These are phyloP conservation scores for Metschnikowia matae DNA, from an alignment of 805 yeast species.

Conservation along the genomic window DNA sequence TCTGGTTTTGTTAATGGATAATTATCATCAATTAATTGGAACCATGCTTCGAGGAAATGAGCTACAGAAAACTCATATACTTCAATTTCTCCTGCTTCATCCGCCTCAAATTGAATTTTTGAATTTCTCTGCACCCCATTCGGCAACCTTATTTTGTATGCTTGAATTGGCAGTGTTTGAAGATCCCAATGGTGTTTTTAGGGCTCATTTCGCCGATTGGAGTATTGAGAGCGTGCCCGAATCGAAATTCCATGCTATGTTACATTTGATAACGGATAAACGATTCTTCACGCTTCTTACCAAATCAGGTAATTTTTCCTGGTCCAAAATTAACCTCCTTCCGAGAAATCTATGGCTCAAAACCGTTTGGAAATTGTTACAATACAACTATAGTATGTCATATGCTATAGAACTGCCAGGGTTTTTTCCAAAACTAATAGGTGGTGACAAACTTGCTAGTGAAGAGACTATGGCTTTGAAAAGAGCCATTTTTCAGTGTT, in stretches of 20 bases:
- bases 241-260: not conserved
- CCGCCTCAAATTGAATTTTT: not conserved
- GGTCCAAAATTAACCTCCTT: not conserved
- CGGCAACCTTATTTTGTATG: not conserved
- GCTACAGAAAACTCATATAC: not conserved
- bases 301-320: not conserved
- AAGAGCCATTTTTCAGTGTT: not conserved
- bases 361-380: slow-evolving; percentile 1
- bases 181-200: not conserved
- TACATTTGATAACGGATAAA: slow-evolving; percentile 1
- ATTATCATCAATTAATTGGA: not conserved
- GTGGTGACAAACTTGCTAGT: not conserved
- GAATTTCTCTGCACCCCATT: not conserved
- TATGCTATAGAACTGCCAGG: not conserved
- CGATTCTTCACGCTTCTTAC: slow-evolving; percentile 7
- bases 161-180: not conserved
- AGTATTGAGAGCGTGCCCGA: not conserved
- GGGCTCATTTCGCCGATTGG: not conserved
- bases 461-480: not conserved
- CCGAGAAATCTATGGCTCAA: not conserved
- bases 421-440: not conserved
- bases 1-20: too few species aligned
- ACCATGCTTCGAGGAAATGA: not conserved
- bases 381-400: slow-evolving; percentile 3
- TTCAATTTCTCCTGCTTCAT: not conserved